Evolutionary conservation across 129 eudicot genomes (phyloP).

Genomic region (Erigeron canadensis): DNA sequence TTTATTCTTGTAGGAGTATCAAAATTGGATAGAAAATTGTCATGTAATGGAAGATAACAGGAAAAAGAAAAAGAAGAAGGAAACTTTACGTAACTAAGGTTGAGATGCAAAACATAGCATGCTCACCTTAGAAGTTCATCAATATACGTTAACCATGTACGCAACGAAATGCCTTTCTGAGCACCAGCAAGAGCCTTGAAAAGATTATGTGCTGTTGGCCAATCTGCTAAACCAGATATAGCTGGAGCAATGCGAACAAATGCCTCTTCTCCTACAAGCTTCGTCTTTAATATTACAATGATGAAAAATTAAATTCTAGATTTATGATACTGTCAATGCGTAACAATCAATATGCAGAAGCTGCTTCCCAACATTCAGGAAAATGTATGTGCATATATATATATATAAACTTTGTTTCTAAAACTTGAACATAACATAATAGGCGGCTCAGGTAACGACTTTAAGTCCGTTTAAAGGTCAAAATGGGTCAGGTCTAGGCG

Average conservation of each 20-base stretch:
- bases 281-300: slow-evolving; percentile 42
- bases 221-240: slow-evolving; percentile 89
- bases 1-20: neutral
- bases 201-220: slow-evolving; percentile 78
- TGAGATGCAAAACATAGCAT: neutral
- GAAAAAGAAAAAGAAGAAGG: neutral
- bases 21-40: neutral
- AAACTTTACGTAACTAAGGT: neutral
- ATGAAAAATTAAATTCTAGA: neutral
- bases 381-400: neutral
- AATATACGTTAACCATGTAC: slow-evolving; percentile 67
- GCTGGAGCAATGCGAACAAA: slow-evolving; percentile 96
- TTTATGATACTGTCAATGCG: neutral
- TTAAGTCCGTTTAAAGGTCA: neutral
- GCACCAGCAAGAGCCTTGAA: slow-evolving; percentile 87
- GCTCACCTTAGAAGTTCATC: slow-evolving; percentile 81
- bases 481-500: neutral
- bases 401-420: neutral
- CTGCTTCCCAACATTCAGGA: neutral
- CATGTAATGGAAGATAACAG: neutral
- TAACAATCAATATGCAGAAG: neutral
- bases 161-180: slow-evolving; percentile 67
- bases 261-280: slow-evolving; percentile 80
- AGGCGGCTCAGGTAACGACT: neutral
- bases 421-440: neutral